Evolutionary conservation across 805 yeast species (phyloP), one percentile per base, ranked within the genome.

Genomic region (Schwanniomyces vanrijiae): DNA sequence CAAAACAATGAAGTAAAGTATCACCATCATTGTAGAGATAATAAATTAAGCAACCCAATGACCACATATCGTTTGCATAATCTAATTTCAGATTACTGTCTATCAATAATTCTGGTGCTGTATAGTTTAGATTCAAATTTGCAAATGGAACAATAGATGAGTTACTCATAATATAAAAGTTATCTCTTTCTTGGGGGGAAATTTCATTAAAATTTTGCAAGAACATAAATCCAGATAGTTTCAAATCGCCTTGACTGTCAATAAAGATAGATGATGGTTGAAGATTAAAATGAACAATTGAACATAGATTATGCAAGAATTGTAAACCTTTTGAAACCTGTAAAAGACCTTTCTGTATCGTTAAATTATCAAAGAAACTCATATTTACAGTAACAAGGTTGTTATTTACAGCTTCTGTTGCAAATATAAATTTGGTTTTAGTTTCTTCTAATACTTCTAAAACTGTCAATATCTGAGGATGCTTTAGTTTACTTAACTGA

Each of bases 191-290:
- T 35, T 65, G 70, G 2, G 75, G 69, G 4, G 75, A 65, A 37
- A 76, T 51, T 54, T 71, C 88, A 59, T 72, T 79, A 62, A 69
- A 78, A 58, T 69, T 79, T 52, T 71, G 71, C n/a, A 73, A 46
- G 45, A 73, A 73, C 41, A 59, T 60, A 49, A 94, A 76, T 0
- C 97, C 97, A 5, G 87, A 78, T 2, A 94, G 62, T 63, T 92
- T 94, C 98, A 99, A 94, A 66, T 94, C 98, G 4, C 95, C 91
- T 54, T 83, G 86, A 34, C 82, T 86, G 54, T 87, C 91, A 16
- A 92, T 78, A 47, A 86, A 79, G 1, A 94, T 75, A 0, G 96
- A 80, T 7, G 78, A 70, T 1, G 99, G 99, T 52, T 83, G 83
- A 28, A 94, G 54, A 53, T 90, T 88, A 53, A 88, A 63, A 66